phyloP scores from a whole-genome alignment of 371 early-diverging fungal species.

The Blastocladiella emersonii region DNA sequence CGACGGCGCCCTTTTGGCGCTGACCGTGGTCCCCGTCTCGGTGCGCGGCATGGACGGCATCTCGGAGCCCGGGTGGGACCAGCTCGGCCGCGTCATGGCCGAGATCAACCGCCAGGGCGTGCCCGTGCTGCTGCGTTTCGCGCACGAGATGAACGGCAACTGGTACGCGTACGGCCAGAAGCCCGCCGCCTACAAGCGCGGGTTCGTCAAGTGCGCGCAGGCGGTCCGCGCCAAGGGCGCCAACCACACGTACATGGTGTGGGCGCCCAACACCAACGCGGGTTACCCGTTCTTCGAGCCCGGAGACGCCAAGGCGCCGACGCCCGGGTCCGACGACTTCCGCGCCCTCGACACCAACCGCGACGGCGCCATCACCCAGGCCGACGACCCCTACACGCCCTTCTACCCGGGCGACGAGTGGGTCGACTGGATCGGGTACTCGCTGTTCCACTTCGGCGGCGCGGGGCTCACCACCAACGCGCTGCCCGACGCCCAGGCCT shows the following conservation, averaged over 20 bases:
- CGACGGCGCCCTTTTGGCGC: not conserved
- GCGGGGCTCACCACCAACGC: not conserved
- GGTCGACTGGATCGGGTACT: constrained; percentile 34
- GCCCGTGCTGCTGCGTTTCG: constrained; percentile 18
- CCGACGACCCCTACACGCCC: constrained; percentile 17
- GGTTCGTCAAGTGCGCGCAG: constrained; percentile 7
- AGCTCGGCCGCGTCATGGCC: not conserved
- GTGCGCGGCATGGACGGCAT: not conserved
- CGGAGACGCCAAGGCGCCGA: not conserved
- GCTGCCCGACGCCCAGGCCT: constrained; percentile 2
- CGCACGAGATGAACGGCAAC: constrained; percentile 28
- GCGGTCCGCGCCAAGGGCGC: constrained; percentile 12
- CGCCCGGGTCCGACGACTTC: constrained; percentile 4
- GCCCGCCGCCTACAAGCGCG: constrained; percentile 7
- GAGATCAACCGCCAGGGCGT: constrained; percentile 2
- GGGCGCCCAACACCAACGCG: constrained; percentile 13
- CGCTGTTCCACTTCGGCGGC: constrained; percentile 10
- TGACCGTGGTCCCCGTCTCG: not conserved
- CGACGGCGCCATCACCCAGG: constrained; percentile 6
- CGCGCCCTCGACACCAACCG: constrained; percentile 15
- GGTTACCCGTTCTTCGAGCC: constrained; percentile 6
- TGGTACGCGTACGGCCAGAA: constrained; percentile 16
- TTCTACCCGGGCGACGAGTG: constrained; percentile 26
- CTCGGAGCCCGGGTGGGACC: not conserved
- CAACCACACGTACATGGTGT: constrained; percentile 10